A percentile compares a stretch with the other conserved stretches of the same genome.
These are phyloP conservation scores for Urtica urens DNA, from an alignment of 306 rosid species.

Conservation along the genomic window DNA sequence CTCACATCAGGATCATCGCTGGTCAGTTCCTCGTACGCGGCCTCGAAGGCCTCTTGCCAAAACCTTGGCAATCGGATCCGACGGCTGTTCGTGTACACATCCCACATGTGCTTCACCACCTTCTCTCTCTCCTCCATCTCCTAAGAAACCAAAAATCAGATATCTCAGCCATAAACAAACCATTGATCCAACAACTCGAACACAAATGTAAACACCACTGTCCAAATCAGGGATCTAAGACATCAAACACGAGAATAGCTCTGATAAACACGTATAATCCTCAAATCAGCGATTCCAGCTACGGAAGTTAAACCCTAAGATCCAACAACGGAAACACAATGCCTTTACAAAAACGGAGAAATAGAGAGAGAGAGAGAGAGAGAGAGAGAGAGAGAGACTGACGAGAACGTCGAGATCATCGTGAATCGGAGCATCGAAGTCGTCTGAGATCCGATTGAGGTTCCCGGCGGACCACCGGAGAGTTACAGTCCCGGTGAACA, in stretches of 20 bases:
- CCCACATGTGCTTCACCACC: constrained; percentile 98
- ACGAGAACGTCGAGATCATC: constrained; percentile 96
- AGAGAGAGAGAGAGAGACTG: constrained; percentile 9
- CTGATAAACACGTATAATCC: too few relatives aligned
- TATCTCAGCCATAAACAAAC: background rate
- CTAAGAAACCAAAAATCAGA: constrained; percentile 20
- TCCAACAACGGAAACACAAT: background rate
- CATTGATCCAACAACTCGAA: constrained; percentile 21
- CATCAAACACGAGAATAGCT: background rate
- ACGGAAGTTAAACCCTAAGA: background rate
- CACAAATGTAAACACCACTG: background rate
- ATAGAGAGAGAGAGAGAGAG: background rate
- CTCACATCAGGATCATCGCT: constrained; percentile 70
- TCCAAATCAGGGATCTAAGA: too few relatives aligned
- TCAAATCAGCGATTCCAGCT: too few relatives aligned
- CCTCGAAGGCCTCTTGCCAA: constrained; percentile 94
- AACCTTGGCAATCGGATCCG: constrained; percentile 86
- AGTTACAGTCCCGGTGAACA: constrained; percentile 95
- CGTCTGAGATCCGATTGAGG: constrained; percentile 56
- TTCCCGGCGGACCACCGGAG: constrained; percentile 87
- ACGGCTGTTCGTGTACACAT: constrained; percentile 78
- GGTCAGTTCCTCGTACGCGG: constrained; percentile 82
- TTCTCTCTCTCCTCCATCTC: constrained; percentile 99
- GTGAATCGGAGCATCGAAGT: constrained; percentile 46
- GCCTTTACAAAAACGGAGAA: too few relatives aligned